A percentile compares a stretch with the other conserved stretches of the same genome.
phyloP scores from a whole-genome alignment of 257 asterid genomes.

The Solanum peruvianum region DNA sequence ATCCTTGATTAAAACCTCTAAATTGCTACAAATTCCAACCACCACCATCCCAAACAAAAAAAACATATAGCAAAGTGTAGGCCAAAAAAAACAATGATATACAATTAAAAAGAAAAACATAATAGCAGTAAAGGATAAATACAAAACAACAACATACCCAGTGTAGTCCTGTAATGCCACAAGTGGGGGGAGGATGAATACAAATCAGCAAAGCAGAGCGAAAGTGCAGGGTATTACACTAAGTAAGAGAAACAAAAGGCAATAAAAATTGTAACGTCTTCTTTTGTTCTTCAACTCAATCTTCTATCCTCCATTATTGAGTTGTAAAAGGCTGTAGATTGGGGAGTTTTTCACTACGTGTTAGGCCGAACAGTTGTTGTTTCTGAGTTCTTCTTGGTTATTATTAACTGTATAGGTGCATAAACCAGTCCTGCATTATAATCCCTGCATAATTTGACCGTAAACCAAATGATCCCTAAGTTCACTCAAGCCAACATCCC shows the following conservation, averaged over 20 bases:
- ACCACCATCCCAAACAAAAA: neutral
- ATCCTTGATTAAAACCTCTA: neutral
- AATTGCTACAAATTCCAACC: neutral
- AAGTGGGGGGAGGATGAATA: neutral
- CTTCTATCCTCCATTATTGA: neutral
- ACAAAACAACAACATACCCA: neutral
- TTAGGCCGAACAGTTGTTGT: neutral
- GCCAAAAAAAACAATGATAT: neutral
- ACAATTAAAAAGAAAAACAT: neutral
- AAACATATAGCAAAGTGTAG: neutral
- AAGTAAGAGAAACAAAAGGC: neutral
- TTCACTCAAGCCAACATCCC: neutral
- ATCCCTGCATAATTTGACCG: neutral
- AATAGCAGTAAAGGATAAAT: neutral
- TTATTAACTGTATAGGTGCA: neutral
- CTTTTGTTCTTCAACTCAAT: neutral
- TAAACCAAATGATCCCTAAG: neutral
- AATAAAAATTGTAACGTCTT: neutral
- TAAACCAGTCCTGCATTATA: neutral
- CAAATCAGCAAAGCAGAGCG: neutral
- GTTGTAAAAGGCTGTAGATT: neutral
- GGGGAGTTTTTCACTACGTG: neutral
- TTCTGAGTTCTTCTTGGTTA: neutral
- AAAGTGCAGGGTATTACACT: neutral
- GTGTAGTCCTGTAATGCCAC: neutral